Evolutionary conservation across 2,329 filamentous ascomycete species (phyloP).

Genomic region (Verticillium nubilum): DNA sequence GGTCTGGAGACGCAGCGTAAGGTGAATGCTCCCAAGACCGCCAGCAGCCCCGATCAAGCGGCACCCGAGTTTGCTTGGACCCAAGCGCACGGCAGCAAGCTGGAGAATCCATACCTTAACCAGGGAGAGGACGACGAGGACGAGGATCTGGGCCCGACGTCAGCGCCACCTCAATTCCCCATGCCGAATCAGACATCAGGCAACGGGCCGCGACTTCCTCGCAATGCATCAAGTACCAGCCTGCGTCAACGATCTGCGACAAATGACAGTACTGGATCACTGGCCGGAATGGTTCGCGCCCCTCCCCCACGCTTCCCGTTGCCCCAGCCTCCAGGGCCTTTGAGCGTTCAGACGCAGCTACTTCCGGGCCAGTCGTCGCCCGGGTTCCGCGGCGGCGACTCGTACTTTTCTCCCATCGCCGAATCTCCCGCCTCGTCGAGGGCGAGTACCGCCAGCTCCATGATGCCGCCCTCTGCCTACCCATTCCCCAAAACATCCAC

Average conservation of each 20-base stretch:
- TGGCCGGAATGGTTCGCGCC: slow-evolving; percentile 50
- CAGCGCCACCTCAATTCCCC: slow-evolving; percentile 28
- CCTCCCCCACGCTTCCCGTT: slow-evolving; percentile 70
- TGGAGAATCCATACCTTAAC: slow-evolving; percentile 78
- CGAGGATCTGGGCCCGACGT: slow-evolving; percentile 37
- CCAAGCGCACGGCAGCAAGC: slow-evolving; percentile 54
- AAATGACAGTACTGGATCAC: slow-evolving; percentile 58
- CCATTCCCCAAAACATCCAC: slow-evolving; percentile 72
- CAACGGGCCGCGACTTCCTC: slow-evolving; percentile 32
- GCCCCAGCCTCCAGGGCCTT: slow-evolving; percentile 46
- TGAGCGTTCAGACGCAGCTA: slow-evolving; percentile 64
- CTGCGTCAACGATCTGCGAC: slow-evolving; percentile 73
- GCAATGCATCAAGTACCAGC: slow-evolving; percentile 70
- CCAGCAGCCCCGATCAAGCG: slow-evolving; percentile 38
- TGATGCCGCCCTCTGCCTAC: slow-evolving; percentile 54
- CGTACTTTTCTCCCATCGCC: slow-evolving; percentile 85
- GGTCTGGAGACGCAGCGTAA: slow-evolving; percentile 74
- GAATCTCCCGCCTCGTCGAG: slow-evolving; percentile 76
- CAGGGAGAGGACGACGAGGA: slow-evolving; percentile 60
- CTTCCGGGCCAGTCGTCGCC: slow-evolving; percentile 49
- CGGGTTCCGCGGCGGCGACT: slow-evolving; percentile 60
- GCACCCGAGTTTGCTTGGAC: slow-evolving; percentile 79
- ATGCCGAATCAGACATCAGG: slow-evolving; percentile 13
- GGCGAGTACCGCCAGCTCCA: slow-evolving; percentile 68
- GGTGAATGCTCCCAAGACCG: slow-evolving; percentile 46